phyloP scores from a whole-genome alignment of 2,329 filamentous ascomycete genomes.

The Grosmannia huntii region DNA sequence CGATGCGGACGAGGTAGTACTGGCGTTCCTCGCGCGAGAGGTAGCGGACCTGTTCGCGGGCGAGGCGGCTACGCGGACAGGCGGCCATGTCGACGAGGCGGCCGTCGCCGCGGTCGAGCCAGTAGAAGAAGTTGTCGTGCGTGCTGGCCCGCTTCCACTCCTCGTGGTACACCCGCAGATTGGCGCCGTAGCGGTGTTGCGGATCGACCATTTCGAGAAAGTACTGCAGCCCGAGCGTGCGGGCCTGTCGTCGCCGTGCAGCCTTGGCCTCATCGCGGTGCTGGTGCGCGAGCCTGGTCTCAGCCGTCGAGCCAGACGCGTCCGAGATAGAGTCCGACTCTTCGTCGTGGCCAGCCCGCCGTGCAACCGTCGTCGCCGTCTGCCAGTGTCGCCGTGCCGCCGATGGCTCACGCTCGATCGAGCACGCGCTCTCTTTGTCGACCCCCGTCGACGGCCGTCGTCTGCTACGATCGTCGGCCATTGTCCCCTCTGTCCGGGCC shows the following conservation, averaged over 20 bases:
- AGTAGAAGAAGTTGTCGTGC: constrained; percentile 85
- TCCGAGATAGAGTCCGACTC: constrained; percentile 23
- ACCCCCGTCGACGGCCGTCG: neutral
- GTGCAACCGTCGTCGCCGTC: constrained; percentile 56
- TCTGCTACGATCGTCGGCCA: constrained; percentile 2
- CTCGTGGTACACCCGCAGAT: constrained; percentile 67
- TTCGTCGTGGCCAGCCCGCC: constrained; percentile 47
- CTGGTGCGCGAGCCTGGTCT: constrained; percentile 18
- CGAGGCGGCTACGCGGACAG: constrained; percentile 61
- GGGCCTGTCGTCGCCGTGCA: constrained; percentile 51
- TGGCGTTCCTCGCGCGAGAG: constrained; percentile 69
- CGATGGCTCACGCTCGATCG: constrained; percentile 9
- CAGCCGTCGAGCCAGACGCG: neutral
- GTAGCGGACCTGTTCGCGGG: constrained; percentile 72
- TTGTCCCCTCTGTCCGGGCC: constrained; percentile 13
- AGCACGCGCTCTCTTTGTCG: neutral
- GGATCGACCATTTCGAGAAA: constrained; percentile 76
- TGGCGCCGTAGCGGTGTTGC: constrained; percentile 80
- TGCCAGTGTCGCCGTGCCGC: constrained; percentile 60
- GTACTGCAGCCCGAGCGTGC: constrained; percentile 75
- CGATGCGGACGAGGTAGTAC: constrained; percentile 68
- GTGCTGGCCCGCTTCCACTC: constrained; percentile 71
- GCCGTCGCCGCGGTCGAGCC: constrained; percentile 76
- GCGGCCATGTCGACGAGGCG: constrained; percentile 53
- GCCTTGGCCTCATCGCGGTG: constrained; percentile 36